Base-by-base conservation (phyloP, 768 basidiomycete species). In the Hypholoma fasciculare region DNA sequence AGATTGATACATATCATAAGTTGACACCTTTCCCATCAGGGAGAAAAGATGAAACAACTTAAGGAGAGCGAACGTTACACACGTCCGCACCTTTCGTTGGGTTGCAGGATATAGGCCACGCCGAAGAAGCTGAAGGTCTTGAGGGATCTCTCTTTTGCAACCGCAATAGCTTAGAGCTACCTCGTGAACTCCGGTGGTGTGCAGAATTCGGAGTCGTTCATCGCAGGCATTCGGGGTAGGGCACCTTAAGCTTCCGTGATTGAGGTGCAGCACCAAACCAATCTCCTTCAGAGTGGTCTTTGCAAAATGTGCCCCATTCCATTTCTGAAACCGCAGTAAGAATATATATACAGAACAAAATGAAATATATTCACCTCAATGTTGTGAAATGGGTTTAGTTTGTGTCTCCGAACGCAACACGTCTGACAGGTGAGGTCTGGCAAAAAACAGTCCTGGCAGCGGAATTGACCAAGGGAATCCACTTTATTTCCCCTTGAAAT, bases 121-220 rank as follows among this genome's bases (percentile, higher is more conserved):
- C 0, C 64, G 58, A 12, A 63, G 61, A 0, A 73, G 64, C 23
- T 73, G 68, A 8, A 54, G 52, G 7, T 55, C 43, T 17, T 40
- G 49, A 14, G 46, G 54, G 7, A 54, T 47, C 6, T 40, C 39
- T 23, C 19, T 26, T 16, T 23, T 8, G 40, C 63, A 64, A 1
- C 57, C 55, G 43, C 63, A 64, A 40, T 49, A 64, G 26, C 47
- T 48, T 1, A 64, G 34, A 9, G 34, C 23, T 3, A 62, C 54
- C 5, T 47, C 34, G 27, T 64, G 63, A 13, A 64, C 44, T 8
- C 63, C 63, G 14, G 62, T 64, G 2, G 58, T 57, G 42, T 62
- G 57, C 1, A 64, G 27, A 13, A 65, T 50, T 5, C 38, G 27
- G 4, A 65, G 20, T 26, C 23, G 23, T 23, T 58, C 17, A 30